Evolutionary conservation across 2,329 filamentous ascomycete species (phyloP), one percentile per base, ranked within the genome.

Genomic region (Scytalidium lignicola): DNA sequence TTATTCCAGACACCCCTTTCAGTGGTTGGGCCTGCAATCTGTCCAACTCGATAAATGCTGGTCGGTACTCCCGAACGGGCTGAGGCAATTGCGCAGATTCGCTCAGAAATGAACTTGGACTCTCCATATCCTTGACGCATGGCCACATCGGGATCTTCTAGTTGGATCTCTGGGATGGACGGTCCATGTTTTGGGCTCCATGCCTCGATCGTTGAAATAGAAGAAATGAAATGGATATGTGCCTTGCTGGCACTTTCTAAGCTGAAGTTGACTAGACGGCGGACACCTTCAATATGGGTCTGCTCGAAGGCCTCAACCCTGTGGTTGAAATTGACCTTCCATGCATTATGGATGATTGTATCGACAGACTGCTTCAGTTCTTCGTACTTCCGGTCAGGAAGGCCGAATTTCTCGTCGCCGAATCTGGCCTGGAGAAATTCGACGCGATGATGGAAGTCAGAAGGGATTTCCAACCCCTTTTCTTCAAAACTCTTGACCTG

Each of bases 251-350:
- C 12, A 12, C 39, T 44, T 15, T 15, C 13, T 10, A 37, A 17
- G 17, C 22, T 22, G 19, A 51, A 32, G 26, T 52, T 41, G 23
- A 73, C 53, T 5, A 74, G 55, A 43, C 67, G 68, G 3, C 63
- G 60, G 55, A 72, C 58, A n/a, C 63, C 59, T 15, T 63, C 52
- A 48, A 70, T 65, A 28, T 51, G 45, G 41, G 68, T 65, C 28
- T 7, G 7, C 13, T 62, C 57, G 47, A 68, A 70, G 2, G 52
- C 62, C 3, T 50, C 41, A 1, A 70, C 7, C 0, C 63, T 54
- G 7, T 62, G 57, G 44, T 63, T 72, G 9, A 58, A 62, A 48
- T 64, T 71, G 70, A 78, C 75, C 2, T 69, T 71, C 73, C 73
- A 78, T 0, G 67, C 67, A 46, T 1, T 73, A 74, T 46, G 72